Conservation (phyloP, 768 basidiomycete species). For the Termitomyces bulborhizus region DNA sequence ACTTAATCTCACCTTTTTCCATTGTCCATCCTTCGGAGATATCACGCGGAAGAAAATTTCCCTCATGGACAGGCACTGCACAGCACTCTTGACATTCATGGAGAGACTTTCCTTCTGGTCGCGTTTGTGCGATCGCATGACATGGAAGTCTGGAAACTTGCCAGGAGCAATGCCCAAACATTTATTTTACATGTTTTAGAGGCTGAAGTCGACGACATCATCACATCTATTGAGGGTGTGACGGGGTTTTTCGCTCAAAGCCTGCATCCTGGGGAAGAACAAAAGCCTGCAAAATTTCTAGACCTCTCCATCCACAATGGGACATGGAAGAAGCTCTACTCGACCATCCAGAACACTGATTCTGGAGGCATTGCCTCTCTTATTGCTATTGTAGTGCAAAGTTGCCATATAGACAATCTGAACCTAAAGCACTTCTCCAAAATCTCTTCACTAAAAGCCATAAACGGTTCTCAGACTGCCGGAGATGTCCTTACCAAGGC, state of each 20-base stretch:
- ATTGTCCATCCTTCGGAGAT: constrained; percentile 21
- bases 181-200: constrained; percentile 27
- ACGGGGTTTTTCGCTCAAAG: constrained; percentile 24
- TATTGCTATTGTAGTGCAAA: constrained; percentile 49
- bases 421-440: constrained; percentile 42
- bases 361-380: constrained; percentile 51
- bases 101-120: constrained; percentile 28
- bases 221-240: constrained; percentile 22
- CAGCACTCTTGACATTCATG: constrained; percentile 33
- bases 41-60: constrained; percentile 14
- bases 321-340: constrained; percentile 68
- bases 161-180: constrained; percentile 27
- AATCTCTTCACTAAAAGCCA: constrained; percentile 23
- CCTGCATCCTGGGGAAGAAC: constrained; percentile 4
- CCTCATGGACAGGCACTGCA: constrained; percentile 18
- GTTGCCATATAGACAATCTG: constrained; percentile 64
- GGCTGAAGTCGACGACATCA: constrained; percentile 25
- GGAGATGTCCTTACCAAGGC: constrained; percentile 42
- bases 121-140: constrained; percentile 29
- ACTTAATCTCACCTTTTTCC: not conserved
- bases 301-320: constrained; percentile 38
- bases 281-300: constrained; percentile 20
- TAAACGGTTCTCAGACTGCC: constrained; percentile 15
- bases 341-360: constrained; percentile 52
- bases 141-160: constrained; percentile 27